Percentiles rank a stretch among this genome's conserved stretches.
Evolutionary conservation across 108 stramenopile species (phyloP).

Genomic region (Fragilariopsis cylindrus): DNA sequence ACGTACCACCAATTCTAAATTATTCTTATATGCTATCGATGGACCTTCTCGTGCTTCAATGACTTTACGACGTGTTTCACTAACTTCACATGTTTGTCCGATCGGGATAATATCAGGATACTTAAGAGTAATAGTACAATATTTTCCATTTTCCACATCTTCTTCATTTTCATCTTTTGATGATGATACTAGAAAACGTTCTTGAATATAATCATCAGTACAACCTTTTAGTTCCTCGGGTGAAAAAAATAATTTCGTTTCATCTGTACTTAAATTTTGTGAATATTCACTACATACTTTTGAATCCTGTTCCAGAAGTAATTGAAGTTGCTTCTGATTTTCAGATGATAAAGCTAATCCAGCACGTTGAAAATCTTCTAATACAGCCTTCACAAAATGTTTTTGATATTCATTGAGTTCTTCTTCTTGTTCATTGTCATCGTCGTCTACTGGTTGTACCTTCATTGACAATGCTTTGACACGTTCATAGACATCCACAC

Average conservation of each 20-base stretch:
- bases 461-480: conserved; percentile 36
- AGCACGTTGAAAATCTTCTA: conserved; percentile 44
- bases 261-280: conserved; percentile 38
- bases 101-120: conserved; percentile 58
- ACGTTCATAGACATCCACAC: conserved; percentile 40
- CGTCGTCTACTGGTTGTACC: conserved; percentile 13
- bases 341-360: conserved; percentile 38
- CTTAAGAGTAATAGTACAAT: conserved; percentile 42
- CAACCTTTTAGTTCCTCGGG: conserved; percentile 39
- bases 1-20: conserved; percentile 42
- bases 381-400: conserved; percentile 40
- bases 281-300: conserved; percentile 31
- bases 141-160: conserved; percentile 18
- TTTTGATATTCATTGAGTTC: conserved; percentile 22
- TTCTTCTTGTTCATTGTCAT: neutral
- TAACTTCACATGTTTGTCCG: conserved; percentile 36
- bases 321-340: conserved; percentile 28
- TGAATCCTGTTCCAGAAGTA: conserved; percentile 37
- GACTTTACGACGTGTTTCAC: conserved; percentile 37
- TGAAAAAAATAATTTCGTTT: conserved; percentile 44
- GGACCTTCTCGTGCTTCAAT: conserved; percentile 33
- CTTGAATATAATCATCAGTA: conserved; percentile 37
- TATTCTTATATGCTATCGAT: conserved; percentile 39
- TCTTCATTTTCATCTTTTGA: conserved; percentile 15
- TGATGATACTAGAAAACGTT: conserved; percentile 13